These are phyloP conservation scores for Rubroboletus pulcherrimus DNA, from an alignment of 768 basidiomycete genomes.

Conservation along the genomic window DNA sequence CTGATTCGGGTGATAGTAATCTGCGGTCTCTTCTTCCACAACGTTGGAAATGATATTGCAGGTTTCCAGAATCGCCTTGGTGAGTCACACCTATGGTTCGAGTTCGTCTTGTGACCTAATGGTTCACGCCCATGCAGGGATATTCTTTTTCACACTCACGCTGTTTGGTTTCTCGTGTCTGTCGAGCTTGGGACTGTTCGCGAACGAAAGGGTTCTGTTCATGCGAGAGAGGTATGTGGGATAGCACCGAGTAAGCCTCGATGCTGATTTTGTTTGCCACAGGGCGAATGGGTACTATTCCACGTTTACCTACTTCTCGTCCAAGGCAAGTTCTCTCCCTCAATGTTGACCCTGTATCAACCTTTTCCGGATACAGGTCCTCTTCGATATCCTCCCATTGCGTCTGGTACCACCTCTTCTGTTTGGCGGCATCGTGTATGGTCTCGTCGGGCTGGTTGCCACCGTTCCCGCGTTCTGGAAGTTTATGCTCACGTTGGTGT, in stretches of 20 bases:
- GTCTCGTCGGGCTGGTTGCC: conserved; percentile 91
- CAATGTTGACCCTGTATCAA: neutral
- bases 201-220: conserved; percentile 92
- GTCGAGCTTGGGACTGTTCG: conserved; percentile 89
- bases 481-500: conserved; percentile 90
- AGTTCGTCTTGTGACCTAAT: neutral
- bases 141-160: conserved; percentile 97
- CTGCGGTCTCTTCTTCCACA: conserved; percentile 91
- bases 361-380: conserved; percentile 46
- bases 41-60: conserved; percentile 88
- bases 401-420: conserved; percentile 93
- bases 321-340: conserved; percentile 55
- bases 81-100: conserved; percentile 24
- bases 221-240: conserved; percentile 87
- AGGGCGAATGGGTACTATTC: conserved; percentile 98
- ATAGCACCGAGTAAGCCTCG: neutral
- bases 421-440: conserved; percentile 94
- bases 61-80: conserved; percentile 96
- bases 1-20: conserved; percentile 49
- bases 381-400: conserved; percentile 94
- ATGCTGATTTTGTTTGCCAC: conserved; percentile 4
- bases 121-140: conserved; percentile 41
- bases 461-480: conserved; percentile 93
- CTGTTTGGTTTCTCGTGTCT: conserved; percentile 96
- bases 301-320: conserved; percentile 92